Base-by-base conservation (phyloP, 129 eudicot species). In the Flaveria sonorensis region DNA sequence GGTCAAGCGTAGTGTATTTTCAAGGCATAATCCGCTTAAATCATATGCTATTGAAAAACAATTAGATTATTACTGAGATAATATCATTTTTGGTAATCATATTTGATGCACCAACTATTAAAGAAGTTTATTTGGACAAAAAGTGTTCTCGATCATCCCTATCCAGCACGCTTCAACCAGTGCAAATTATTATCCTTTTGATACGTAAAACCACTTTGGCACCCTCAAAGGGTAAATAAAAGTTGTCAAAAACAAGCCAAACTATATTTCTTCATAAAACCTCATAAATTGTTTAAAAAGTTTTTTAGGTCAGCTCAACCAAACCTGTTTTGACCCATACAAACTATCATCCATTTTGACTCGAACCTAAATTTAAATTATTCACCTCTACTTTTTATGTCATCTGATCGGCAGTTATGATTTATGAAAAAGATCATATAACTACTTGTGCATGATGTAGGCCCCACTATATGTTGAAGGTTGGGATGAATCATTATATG, bases 401-500 rank as follows among this genome's bases (percentile, higher is more conserved):
- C 45, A 48, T 48, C 72, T 61, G 10, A 47, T 45, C 0, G 1
- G 72, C 12, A 47, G 76, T 43, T 53, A 42, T 2, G 40, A 36
- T 36, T 36, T 36, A 36, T 36, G 40, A 36, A 36, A 36, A 36
- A 36, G 6, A 36, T 36, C 40, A 36, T 36, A 36, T 45, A 11
- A 21, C 70, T 59, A 62, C 45, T 23, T 72, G 73, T 72, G 67
- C 28, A 11, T 68, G 70, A 46, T 83, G 77, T 82, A 95, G 99
- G 97, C 97, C 71, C 99, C 99, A 59, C 78, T 95, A 51, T 86
- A 86, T 55, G 88, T 89, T 63, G 97, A 95, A 82, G 97, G 99
- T 19, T 95, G 97, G 97, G 97, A 91, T 77, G 97, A 89, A 81
- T 96, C 97, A 7, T 89, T 95, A 55, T 92, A 92, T 85, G 99